These are phyloP conservation scores for Salvia miltiorrhiza DNA, from an alignment of 257 asterid species.

Conservation along the genomic window DNA sequence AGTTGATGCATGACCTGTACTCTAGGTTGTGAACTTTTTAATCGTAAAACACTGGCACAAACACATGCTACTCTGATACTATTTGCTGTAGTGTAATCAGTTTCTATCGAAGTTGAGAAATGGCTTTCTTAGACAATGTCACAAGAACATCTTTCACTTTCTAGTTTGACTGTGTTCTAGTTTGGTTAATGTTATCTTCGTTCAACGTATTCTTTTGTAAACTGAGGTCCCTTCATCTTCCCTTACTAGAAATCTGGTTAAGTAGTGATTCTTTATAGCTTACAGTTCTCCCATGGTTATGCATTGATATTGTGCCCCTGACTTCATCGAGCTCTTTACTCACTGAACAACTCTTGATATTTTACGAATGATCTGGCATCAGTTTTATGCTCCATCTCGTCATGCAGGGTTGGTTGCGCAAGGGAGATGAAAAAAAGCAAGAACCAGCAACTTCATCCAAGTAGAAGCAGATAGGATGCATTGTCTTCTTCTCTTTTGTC, in stretches of 20 bases:
- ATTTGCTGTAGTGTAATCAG: background rate
- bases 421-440: constrained; percentile 40
- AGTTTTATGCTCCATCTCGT: background rate
- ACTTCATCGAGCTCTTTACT: background rate
- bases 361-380: background rate
- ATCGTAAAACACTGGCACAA: background rate
- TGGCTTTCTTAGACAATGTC: background rate
- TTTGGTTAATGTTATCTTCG: background rate
- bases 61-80: background rate
- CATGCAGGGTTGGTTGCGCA: constrained; percentile 48
- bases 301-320: background rate
- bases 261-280: background rate
- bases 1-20: background rate
- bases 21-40: background rate
- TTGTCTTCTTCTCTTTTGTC: background rate
- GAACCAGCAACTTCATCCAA: constrained; percentile 38
- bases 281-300: background rate
- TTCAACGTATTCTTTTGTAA: background rate
- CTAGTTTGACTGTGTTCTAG: background rate
- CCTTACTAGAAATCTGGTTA: background rate
- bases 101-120: background rate
- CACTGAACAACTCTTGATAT: background rate
- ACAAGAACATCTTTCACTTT: background rate
- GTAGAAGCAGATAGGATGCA: constrained; percentile 25
- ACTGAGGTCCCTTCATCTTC: background rate